Evolutionary conservation across 805 yeast genomes (phyloP), one percentile per base, ranked within the genome.

Genomic region (Ogataea methanolica): DNA sequence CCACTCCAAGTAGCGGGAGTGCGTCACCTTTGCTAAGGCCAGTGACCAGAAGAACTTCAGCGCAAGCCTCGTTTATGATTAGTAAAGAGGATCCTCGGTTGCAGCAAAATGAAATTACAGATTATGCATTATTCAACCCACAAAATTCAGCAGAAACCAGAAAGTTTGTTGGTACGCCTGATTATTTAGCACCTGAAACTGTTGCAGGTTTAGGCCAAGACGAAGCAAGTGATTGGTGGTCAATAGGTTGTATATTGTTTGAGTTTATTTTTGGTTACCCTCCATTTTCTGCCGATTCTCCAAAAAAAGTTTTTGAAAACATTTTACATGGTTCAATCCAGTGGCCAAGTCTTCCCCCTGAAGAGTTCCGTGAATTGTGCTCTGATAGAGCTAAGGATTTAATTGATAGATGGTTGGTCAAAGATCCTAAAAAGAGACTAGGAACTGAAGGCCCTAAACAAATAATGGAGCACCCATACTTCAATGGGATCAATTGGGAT

Each of bases 171-270:
- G 99, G 99, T 0, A 94, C 99, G 0, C 99, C 99, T 0, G 99
- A 94, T 63, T 94, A 94, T 65, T 75, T 95, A 36, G 96, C 99
- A 0, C 99, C 99, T 0, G 99, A 94, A 62, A 91, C 97, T 0
- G 89, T 94, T 51, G 72, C 77, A 38, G 98, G 97, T 36, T 73
- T 76, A 1, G 85, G 87, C 0, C 97, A 92, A 62, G 87, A 83
- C 51, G 90, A 82, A 53, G 78, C 83, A 52, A 82, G 92, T n/a
- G 97, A 91, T 69, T 91, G 99, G 99, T 94, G 99, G 99, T 88
- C 98, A 2, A 79, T 92, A 33, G 99, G 99, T 0, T 92, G 98
- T 65, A 89, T 94, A 12, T 67, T 92, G 47, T 94, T 92, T 71
- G 99, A 94, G 67, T 85, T 94, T 61, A 61, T 89, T 37, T 87